These are phyloP conservation scores for Euphorbia tirucalli DNA, from an alignment of 345 rosid species.

Conservation along the genomic window DNA sequence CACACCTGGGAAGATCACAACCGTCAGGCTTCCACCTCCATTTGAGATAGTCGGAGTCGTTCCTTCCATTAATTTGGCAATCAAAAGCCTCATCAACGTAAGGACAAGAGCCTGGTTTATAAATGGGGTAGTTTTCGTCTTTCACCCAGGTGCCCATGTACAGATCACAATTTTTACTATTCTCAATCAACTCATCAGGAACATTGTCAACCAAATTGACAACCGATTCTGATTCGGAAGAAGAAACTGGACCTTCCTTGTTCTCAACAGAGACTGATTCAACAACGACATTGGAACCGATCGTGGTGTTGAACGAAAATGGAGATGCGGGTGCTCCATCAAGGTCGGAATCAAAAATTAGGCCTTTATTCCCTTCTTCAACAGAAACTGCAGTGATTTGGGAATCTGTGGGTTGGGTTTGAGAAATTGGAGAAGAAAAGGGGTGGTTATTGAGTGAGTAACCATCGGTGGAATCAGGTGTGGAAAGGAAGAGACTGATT, in stretches of 20 bases:
- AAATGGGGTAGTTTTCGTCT: constrained; percentile 65
- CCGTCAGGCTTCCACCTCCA: constrained; percentile 96
- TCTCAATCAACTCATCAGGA: constrained; percentile 17
- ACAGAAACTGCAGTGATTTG: neutral
- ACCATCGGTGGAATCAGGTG: constrained; percentile 10
- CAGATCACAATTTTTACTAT: constrained; percentile 58
- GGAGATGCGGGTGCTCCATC: neutral
- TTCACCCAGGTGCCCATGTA: constrained; percentile 74
- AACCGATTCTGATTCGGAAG: constrained; percentile 12
- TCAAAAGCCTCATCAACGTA: constrained; percentile 86
- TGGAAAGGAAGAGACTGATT: constrained; percentile 25
- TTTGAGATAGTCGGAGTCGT: constrained; percentile 60
- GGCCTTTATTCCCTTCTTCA: neutral
- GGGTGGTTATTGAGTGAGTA: neutral
- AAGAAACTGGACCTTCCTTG: neutral
- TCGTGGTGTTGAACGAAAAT: neutral
- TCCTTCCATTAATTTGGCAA: constrained; percentile 79
- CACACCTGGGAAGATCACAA: constrained; percentile 89
- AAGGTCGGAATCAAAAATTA: neutral
- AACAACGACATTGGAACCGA: neutral
- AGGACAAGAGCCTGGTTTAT: constrained; percentile 80
- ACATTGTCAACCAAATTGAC: neutral
- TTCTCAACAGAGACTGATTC: neutral
- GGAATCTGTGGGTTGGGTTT: neutral
- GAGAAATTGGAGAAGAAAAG: constrained; percentile 8